Evolutionary conservation across 2,329 filamentous ascomycete species (phyloP), one percentile per base, ranked within the genome.

Genomic region (Alternaria sp.): DNA sequence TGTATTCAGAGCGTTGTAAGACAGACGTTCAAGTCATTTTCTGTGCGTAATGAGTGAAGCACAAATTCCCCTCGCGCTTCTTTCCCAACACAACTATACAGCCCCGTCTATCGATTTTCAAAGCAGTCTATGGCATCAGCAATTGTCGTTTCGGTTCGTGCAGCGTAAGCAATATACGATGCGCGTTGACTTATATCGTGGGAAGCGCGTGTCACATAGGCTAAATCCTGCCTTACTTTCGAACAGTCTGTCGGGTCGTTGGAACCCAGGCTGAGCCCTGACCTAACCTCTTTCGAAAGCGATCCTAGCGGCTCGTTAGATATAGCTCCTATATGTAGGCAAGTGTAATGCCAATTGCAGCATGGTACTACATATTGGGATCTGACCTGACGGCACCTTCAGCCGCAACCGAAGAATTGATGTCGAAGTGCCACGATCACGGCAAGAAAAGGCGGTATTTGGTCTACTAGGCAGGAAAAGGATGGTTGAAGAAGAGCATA

Each of bases 391-490:
- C 19, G 25, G 44, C 32, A 8, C 43, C 21, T 43, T 57, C 54
- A 57, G 44, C 54, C 54, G 54, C 54, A 57, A 57, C 44, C 54
- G 44, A 49, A 25, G 45, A 17, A 36, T 25, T 32, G 19, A n/a
- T 49, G 17, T 57, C 26, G 19, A 49, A 26, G 11, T 6, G 19
- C 26, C 8, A 40, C 12, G 19, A 19, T 49, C 4, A 15, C 26
- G 43, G 26, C 21, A 49, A 17, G 43, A 9, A 17, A 32, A 36
- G 54, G 28, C 43, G 25, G 44, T 50, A 43, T 50, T 26, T 36
- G n/a, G 6, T 21, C 13, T 15, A 26, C 23, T 26, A 8, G 13
- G 46, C 13, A 26, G 4, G 13, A n/a, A 13, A 49, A 26, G 6
- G 21, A 26, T 25, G 17, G 46, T 30, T 21, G n/a, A 7, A 19